phyloP scores from a whole-genome alignment of 148 eudicot genomes.

The Chenopodium formosanum region DNA sequence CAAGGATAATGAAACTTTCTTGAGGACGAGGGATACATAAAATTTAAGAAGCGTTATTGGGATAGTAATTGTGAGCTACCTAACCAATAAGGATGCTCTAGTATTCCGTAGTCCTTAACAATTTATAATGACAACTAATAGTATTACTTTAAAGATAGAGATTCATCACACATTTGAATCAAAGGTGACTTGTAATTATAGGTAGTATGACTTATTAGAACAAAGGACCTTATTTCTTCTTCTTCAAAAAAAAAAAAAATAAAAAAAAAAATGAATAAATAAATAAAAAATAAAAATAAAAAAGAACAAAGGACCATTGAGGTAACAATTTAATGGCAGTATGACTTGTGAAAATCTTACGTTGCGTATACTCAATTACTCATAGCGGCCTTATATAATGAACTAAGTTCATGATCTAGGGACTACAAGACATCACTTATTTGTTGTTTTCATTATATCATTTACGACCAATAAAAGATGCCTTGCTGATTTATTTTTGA shows the following conservation, averaged over 20 bases:
- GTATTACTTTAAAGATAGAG: too few species aligned
- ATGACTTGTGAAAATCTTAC: not conserved
- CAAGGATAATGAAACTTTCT: too few species aligned
- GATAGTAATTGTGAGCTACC: too few species aligned
- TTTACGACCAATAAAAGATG: not conserved
- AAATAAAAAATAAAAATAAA: too few species aligned
- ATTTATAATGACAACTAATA: too few species aligned
- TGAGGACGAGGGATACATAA: too few species aligned
- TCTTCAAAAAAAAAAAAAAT: too few species aligned
- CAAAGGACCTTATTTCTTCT: too few species aligned
- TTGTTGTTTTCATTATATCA: not conserved
- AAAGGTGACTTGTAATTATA: not conserved
- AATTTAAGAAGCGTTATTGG: too few species aligned
- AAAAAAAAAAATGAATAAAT: too few species aligned
- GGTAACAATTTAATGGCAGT: not conserved
- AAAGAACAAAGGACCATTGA: not conserved
- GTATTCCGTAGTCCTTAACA: too few species aligned
- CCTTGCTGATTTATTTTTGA: not conserved
- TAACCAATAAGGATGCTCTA: too few species aligned
- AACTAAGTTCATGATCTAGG: not conserved
- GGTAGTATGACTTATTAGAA: not conserved
- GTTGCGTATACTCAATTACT: not conserved
- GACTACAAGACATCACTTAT: not conserved
- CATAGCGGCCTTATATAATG: not conserved
- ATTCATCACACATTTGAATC: not conserved